Conservation (phyloP, 2,329 filamentous ascomycete species). For the Rasamsonia emersonii region DNA sequence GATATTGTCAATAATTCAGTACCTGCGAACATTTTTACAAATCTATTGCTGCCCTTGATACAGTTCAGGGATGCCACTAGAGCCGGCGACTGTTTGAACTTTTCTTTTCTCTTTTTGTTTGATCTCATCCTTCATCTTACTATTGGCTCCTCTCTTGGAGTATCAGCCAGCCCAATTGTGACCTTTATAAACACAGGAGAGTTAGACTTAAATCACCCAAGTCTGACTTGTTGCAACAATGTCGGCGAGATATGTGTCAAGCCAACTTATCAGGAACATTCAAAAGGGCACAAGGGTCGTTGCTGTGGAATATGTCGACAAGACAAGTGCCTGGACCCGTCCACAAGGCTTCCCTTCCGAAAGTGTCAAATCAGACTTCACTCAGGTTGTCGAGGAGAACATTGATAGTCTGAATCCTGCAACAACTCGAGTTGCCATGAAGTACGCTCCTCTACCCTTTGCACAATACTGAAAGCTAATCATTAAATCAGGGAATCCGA, state of each 20-base stretch:
- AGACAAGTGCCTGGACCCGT: conserved; percentile 7
- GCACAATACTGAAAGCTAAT: neutral
- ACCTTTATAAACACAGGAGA: too few species aligned
- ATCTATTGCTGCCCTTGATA: too few species aligned
- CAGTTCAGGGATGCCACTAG: too few species aligned
- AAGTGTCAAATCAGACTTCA: conserved; percentile 6
- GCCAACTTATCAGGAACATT: conserved; percentile 6
- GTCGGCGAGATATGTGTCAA: conserved; percentile 8
- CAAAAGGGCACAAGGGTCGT: conserved; percentile 6
- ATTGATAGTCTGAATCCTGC: conserved; percentile 5
- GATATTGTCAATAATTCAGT: too few species aligned
- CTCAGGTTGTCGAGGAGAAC: conserved; percentile 6
- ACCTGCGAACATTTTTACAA: too few species aligned
- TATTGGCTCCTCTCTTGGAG: too few species aligned
- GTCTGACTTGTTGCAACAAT: conserved; percentile 6
- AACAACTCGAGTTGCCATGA: conserved; percentile 8
- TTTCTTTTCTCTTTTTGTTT: too few species aligned
- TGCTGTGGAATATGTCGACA: conserved; percentile 8
- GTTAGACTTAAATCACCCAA: too few species aligned
- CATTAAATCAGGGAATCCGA: conserved; percentile 7
- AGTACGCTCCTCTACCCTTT: too few species aligned
- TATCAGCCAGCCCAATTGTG: too few species aligned
- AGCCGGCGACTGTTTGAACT: too few species aligned
- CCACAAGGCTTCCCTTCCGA: conserved; percentile 5
- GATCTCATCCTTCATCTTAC: too few species aligned